phyloP scores from a whole-genome alignment of 257 asterid genomes.

The Schizonepeta tenuifolia region DNA sequence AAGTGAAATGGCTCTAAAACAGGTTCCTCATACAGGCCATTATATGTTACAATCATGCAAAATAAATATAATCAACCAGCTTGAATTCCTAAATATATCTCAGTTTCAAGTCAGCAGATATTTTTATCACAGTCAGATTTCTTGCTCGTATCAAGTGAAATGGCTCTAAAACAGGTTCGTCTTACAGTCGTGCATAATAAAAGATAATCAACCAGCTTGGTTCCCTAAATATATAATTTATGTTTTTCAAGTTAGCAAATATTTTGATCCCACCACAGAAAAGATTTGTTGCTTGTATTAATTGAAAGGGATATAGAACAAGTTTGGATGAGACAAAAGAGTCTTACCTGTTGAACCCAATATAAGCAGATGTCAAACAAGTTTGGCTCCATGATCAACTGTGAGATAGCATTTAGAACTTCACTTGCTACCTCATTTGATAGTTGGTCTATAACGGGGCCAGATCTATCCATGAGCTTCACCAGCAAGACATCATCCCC shows the following conservation, averaged over 20 bases:
- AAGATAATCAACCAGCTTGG: not conserved
- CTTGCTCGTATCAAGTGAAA: no score
- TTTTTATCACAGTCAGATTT: no score
- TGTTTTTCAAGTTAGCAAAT: not conserved
- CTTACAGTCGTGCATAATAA: no score
- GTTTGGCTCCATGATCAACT: slow-evolving; percentile 73
- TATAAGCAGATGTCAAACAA: slow-evolving; percentile 74
- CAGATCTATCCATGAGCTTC: slow-evolving; percentile 94
- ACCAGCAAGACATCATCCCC: slow-evolving; percentile 88
- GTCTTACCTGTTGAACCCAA: slow-evolving; percentile 94
- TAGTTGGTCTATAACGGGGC: slow-evolving; percentile 87
- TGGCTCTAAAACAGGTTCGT: no score
- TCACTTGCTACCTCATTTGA: slow-evolving; percentile 79
- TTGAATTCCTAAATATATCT: no score
- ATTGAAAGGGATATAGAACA: not conserved
- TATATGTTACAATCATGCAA: no score
- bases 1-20: no score
- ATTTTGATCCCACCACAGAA: not conserved
- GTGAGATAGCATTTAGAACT: slow-evolving; percentile 76
- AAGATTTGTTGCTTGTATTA: not conserved
- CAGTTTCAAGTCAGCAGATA: not conserved
- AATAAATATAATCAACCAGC: no score
- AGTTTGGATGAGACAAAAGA: slow-evolving; percentile 7
- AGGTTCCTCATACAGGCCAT: no score
- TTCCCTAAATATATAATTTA: not conserved